phyloP scores from a whole-genome alignment of 1,139 yeast species.

The Entelexis sorbosivorans region DNA sequence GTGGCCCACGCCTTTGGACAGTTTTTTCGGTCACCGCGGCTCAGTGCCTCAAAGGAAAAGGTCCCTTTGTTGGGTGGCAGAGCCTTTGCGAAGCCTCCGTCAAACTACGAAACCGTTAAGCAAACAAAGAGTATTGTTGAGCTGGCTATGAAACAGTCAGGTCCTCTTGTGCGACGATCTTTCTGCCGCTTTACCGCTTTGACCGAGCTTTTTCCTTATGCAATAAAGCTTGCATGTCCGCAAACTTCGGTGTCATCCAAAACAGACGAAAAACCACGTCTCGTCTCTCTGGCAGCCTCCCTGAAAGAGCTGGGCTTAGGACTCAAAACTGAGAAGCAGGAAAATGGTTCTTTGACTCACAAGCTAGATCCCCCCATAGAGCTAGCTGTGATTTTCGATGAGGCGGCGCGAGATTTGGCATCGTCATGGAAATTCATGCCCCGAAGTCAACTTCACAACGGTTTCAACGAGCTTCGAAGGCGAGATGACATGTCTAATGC shows the following conservation, averaged over 20 bases:
- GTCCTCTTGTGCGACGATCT: not conserved
- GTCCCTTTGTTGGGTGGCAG: not conserved
- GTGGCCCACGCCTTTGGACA: constrained; percentile 19
- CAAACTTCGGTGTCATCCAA: constrained; percentile 20
- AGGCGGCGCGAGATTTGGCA: constrained; percentile 7
- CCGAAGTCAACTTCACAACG: constrained; percentile 10
- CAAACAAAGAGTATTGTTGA: constrained; percentile 11
- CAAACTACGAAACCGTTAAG: constrained; percentile 10
- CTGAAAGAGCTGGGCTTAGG: constrained; percentile 26
- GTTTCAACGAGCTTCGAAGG: not conserved
- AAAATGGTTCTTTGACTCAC: constrained; percentile 27
- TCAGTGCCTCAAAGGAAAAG: not conserved
- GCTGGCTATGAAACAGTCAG: not conserved
- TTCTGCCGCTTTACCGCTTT: constrained; percentile 22
- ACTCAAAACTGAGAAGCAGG: constrained; percentile 27
- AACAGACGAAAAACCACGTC: constrained; percentile 23
- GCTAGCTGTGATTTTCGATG: constrained; percentile 26
- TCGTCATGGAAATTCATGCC: constrained; percentile 8
- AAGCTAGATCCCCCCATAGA: constrained; percentile 33
- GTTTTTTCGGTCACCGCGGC: constrained; percentile 17
- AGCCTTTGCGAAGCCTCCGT: constrained; percentile 15
- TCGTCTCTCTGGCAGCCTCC: constrained; percentile 25
- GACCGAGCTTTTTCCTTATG: constrained; percentile 29
- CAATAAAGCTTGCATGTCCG: constrained; percentile 27
- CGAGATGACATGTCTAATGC: not conserved